Percentiles rank a stretch among this genome's conserved stretches.
Conservation (phyloP, 345 rosid species). For the Hibiscus tridactylites region DNA sequence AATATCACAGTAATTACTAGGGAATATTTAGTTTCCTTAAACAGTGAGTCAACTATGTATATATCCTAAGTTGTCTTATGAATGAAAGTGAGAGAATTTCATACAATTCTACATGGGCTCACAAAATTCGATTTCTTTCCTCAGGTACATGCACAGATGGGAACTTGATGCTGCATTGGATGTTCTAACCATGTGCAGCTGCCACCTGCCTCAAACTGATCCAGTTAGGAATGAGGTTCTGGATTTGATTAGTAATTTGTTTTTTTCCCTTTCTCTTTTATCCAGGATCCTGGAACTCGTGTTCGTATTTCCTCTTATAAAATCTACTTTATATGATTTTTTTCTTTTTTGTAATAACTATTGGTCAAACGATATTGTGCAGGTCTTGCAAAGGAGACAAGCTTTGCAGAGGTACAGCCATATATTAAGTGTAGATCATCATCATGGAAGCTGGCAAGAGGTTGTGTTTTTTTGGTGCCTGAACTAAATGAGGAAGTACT, state of each 20-base stretch:
- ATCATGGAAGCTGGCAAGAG: slow-evolving; percentile 95
- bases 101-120: no score
- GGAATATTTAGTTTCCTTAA: no score
- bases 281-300: slow-evolving; percentile 7
- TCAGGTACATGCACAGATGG: slow-evolving; percentile 87
- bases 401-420: slow-evolving; percentile 88
- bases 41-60: no score
- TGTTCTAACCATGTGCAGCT: slow-evolving; percentile 96
- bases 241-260: slow-evolving; percentile 7
- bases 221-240: slow-evolving; percentile 61
- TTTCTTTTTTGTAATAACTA: not conserved
- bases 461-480: slow-evolving; percentile 31
- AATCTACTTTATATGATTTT: not conserved
- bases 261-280: not conserved
- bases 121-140: slow-evolving; percentile 4
- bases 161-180: slow-evolving; percentile 87
- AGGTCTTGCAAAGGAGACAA: slow-evolving; percentile 78
- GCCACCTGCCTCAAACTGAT: slow-evolving; percentile 66
- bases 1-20: no score
- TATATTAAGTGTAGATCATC: slow-evolving; percentile 80
- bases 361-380: slow-evolving; percentile 2
- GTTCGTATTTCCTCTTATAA: not conserved
- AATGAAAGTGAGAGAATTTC: no score
- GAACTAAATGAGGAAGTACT: slow-evolving; percentile 4
- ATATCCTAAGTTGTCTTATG: no score